Percentiles rank a stretch among this genome's conserved stretches.
Evolutionary conservation across 2,329 filamentous ascomycete genomes (phyloP).

Genomic region (Fusarium pininemorale): DNA sequence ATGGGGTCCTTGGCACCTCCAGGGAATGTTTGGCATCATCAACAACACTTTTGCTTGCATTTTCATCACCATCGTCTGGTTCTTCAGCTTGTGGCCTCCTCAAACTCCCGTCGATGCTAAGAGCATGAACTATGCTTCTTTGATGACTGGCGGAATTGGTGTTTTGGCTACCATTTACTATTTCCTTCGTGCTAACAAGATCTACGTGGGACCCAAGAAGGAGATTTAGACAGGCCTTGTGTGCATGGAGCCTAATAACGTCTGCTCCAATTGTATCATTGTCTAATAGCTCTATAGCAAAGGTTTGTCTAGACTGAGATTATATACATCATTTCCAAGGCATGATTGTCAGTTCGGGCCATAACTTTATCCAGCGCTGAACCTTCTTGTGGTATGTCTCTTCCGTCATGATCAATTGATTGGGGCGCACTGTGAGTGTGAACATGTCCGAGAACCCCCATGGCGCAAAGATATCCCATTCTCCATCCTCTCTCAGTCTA

Average conservation of each 20-base stretch:
- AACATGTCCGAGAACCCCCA: slow-evolving; percentile 49
- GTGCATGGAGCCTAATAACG: no score
- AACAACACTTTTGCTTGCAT: slow-evolving; percentile 63
- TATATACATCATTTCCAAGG: slow-evolving; percentile 32
- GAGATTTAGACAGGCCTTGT: slow-evolving; percentile 6
- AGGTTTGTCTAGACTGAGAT: background rate
- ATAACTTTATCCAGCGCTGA: slow-evolving; percentile 44
- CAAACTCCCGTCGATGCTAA: slow-evolving; percentile 31
- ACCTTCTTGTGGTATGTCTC: slow-evolving; percentile 46
- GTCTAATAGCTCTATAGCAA: background rate
- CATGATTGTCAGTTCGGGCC: slow-evolving; percentile 42
- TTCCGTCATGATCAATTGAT: slow-evolving; percentile 40
- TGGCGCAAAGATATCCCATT: slow-evolving; percentile 50
- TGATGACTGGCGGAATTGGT: slow-evolving; percentile 53
- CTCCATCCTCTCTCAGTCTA: slow-evolving; percentile 31
- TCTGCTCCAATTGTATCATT: background rate
- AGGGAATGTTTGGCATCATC: slow-evolving; percentile 58
- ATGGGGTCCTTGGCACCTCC: slow-evolving; percentile 66
- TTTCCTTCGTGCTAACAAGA: slow-evolving; percentile 49
- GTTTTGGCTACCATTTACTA: slow-evolving; percentile 58
- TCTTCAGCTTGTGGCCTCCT: slow-evolving; percentile 63
- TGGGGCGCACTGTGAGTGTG: slow-evolving; percentile 46
- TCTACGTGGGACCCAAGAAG: slow-evolving; percentile 55
- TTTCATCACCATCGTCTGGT: slow-evolving; percentile 63
- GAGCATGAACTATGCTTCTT: slow-evolving; percentile 57